These are phyloP conservation scores for Escallonia rubra DNA, from an alignment of 129 eudicot species.

Conservation along the genomic window DNA sequence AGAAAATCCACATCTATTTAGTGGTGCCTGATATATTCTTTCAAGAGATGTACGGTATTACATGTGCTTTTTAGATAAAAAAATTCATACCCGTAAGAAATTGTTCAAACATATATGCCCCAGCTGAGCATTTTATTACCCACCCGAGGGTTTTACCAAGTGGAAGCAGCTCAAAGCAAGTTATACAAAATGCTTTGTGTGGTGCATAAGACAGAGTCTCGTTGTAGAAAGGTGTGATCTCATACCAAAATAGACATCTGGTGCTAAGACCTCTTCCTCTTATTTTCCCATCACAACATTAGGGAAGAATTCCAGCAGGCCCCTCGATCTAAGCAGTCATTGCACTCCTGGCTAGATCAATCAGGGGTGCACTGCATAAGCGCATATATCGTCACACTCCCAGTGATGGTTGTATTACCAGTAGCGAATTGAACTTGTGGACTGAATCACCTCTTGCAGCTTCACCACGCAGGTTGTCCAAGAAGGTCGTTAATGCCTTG, in stretches of 20 bases:
- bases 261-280: constrained; percentile 36
- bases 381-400: constrained; percentile 23
- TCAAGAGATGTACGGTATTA: too few species aligned
- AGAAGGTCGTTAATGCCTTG: background rate
- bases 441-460: constrained; percentile 10
- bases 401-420: constrained; percentile 13
- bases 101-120: too few species aligned
- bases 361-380: constrained; percentile 69
- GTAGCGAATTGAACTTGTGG: constrained; percentile 24
- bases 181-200: too few species aligned
- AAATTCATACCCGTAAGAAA: too few species aligned
- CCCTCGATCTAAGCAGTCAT: constrained; percentile 27
- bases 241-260: constrained; percentile 40
- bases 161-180: too few species aligned
- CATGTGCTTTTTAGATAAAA: too few species aligned
- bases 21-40: too few species aligned
- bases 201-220: constrained; percentile 1
- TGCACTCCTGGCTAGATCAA: constrained; percentile 30
- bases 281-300: constrained; percentile 22
- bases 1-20: too few species aligned
- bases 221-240: constrained; percentile 27
- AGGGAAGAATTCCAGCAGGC: constrained; percentile 8
- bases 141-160: too few species aligned
- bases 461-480: constrained; percentile 2
- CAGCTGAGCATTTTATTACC: too few species aligned